Evolutionary conservation across 345 rosid species (phyloP).

Genomic region (Viola odorata): DNA sequence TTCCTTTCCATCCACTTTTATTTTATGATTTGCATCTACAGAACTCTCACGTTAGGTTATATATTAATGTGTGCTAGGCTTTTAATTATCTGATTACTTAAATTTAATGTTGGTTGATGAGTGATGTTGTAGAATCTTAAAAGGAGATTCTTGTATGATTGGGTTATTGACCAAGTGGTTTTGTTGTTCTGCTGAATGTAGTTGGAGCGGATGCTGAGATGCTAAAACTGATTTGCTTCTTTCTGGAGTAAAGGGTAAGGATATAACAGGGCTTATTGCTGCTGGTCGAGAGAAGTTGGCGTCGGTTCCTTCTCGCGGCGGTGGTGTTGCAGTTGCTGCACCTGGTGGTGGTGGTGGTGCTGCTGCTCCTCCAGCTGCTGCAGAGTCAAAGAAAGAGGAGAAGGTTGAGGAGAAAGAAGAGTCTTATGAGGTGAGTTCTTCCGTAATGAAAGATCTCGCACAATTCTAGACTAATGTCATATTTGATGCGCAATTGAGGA

Average conservation of each 20-base stretch:
- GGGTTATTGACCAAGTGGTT: no score
- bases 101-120: no score
- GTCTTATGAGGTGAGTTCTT: constrained; percentile 11
- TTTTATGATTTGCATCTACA: neutral
- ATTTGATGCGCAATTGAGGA: no score
- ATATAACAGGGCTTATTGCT: constrained; percentile 18
- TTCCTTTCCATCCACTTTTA: neutral
- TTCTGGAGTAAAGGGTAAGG: constrained; percentile 13
- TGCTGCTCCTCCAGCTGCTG: constrained; percentile 16
- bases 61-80: no score
- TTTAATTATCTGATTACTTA: no score
- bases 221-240: constrained; percentile 14
- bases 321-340: neutral
- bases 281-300: constrained; percentile 24
- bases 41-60: no score
- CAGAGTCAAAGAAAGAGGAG: constrained; percentile 20
- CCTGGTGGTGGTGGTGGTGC: neutral
- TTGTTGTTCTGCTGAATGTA: neutral
- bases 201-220: constrained; percentile 24
- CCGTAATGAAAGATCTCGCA: neutral
- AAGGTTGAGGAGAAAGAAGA: constrained; percentile 10
- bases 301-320: constrained; percentile 18
- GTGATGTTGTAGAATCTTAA: no score
- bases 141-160: no score
- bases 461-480: no score